phyloP scores from a whole-genome alignment of 257 asterid species.

The Agastache rugosa region DNA sequence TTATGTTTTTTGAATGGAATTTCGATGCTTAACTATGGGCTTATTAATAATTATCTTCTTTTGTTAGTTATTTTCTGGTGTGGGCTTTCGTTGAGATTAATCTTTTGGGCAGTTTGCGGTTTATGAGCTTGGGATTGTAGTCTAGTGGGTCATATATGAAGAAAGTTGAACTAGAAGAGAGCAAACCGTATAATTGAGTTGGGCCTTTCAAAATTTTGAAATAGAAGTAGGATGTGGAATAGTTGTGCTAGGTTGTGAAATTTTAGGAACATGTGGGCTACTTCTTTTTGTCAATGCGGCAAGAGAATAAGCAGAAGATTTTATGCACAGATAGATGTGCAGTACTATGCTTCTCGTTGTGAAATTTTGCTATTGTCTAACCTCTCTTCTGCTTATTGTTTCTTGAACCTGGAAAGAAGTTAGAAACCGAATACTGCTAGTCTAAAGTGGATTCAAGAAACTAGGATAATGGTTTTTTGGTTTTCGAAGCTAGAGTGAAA shows the following conservation, averaged over 20 bases:
- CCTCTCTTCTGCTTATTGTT: not conserved
- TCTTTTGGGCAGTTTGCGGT: not conserved
- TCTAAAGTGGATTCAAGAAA: not conserved
- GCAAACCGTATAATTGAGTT: not conserved
- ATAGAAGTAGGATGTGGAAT: conserved; percentile 15
- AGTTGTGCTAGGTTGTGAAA: not conserved
- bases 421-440: not conserved
- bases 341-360: not conserved
- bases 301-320: not conserved
- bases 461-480: not conserved
- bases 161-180: not conserved
- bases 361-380: not conserved
- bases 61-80: not conserved
- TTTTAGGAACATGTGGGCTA: not conserved
- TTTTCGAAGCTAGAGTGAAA: not conserved
- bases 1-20: not conserved
- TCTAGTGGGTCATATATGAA: not conserved
- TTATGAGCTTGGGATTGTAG: not conserved
- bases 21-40: not conserved
- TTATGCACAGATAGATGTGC: not conserved
- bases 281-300: not conserved
- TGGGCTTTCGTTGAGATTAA: not conserved
- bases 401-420: conserved; percentile 8
- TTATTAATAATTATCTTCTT: too few species aligned
- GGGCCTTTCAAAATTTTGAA: conserved; percentile 1